Percentiles rank a stretch among this genome's conserved stretches.
These are phyloP conservation scores for Wickerhamomyces bisporus DNA, from an alignment of 805 yeast genomes.

Conservation along the genomic window DNA sequence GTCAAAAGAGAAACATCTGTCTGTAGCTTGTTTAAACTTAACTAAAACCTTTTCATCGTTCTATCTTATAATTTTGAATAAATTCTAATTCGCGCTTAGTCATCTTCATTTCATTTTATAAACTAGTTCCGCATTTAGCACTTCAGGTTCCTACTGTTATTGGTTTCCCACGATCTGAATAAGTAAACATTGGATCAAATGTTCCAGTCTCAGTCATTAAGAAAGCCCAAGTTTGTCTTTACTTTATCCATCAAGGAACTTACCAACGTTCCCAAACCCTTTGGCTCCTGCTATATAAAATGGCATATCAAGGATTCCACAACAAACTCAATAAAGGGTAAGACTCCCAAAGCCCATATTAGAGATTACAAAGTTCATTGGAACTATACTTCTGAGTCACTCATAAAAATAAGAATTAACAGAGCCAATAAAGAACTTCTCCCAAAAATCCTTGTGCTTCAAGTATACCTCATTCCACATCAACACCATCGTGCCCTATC, in stretches of 20 bases:
- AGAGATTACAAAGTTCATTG: constrained; percentile 49
- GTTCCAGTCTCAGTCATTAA: constrained; percentile 6
- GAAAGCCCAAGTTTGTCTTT: constrained; percentile 59
- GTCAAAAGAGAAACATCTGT: no score
- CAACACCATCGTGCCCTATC: constrained; percentile 8
- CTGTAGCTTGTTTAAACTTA: no score
- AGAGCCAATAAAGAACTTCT: constrained; percentile 28
- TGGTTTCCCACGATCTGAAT: no score
- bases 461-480: constrained; percentile 36
- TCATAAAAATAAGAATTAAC: constrained; percentile 37
- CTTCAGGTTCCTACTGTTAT: no score
- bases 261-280: constrained; percentile 77
- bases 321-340: constrained; percentile 38
- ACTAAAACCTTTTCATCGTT: no score
- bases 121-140: not conserved
- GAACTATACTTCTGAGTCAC: constrained; percentile 32
- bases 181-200: no score
- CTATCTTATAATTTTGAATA: no score
- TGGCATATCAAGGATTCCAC: constrained; percentile 54
- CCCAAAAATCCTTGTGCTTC: constrained; percentile 33
- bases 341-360: constrained; percentile 39
- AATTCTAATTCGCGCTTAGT: not conserved
- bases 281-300: constrained; percentile 63
- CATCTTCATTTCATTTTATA: not conserved
- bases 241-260: constrained; percentile 58